Evolutionary conservation across 2,329 filamentous ascomycete species (phyloP), one percentile per base, ranked within the genome.

Genomic region (Arthrobotrys megalospora): DNA sequence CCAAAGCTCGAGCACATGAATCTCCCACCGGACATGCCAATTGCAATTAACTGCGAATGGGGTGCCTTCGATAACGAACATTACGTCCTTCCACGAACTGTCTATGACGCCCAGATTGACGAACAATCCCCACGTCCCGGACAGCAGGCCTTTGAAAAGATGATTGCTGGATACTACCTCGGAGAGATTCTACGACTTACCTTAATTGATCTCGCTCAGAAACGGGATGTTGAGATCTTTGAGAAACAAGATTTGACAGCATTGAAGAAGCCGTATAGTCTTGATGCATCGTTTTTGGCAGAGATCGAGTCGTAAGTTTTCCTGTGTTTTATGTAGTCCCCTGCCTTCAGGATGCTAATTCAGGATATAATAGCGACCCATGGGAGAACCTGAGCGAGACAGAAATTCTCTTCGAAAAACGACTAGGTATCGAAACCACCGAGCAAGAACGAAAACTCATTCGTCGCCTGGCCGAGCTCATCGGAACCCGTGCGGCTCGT

Each of bases 41-140:
- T 97, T 88, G 94, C 93, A 65, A 97, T 98, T 86, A 97, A 97
- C 87, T 97, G 94, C 87, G 95, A 98, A 85, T 97, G 94, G 89
- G 95, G 95, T 81, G 94, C 95, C 38, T 97, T 98, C 83, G 95
- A 97, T 85, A 97, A 97, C 84, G 93, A 97, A 85, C 92, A 95
- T 86, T 88, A 91, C 82, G 91, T 97, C 68, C 90, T 97, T 11
- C 94, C 94, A 11, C 89, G 90, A 68, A 97, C 94, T 28, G 89
- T 89, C 73, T 97, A 96, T 85, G 95, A 98, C 84, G 87, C 92
- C 78, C 90, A 91, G 81, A 93, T 98, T 82, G 95, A 98, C 86
- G 91, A 93, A 81, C 92, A 96, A 82, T 97, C 94, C 19, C 95
- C 95, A 41, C 92, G 94, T 28, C 95, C 95, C 2, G 94, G 94